phyloP scores from a whole-genome alignment of 345 rosid species.

The Ceriops zippeliana region DNA sequence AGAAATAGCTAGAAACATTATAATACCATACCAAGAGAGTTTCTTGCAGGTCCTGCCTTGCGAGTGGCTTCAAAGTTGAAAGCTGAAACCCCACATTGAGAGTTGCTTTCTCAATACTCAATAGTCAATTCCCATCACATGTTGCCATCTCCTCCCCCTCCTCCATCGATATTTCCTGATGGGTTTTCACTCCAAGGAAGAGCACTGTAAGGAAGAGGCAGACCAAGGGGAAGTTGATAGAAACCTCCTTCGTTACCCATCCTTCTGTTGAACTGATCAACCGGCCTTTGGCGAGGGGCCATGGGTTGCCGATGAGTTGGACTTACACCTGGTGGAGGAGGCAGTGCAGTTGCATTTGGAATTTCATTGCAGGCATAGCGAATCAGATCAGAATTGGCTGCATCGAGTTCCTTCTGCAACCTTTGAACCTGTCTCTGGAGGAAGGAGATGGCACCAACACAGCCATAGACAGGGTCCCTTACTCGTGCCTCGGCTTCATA shows the following conservation, averaged over 20 bases:
- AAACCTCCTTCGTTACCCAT: conserved; percentile 28
- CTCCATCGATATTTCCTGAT: conserved; percentile 41
- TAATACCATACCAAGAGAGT: conserved; percentile 6
- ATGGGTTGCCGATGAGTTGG: conserved; percentile 3
- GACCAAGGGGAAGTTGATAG: conserved; percentile 19
- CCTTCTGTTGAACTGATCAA: conserved; percentile 30
- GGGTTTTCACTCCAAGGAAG: conserved; percentile 40
- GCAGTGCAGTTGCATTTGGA: conserved; percentile 20
- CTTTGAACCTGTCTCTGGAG: conserved; percentile 86
- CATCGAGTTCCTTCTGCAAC: conserved; percentile 88
- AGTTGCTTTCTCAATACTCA: conserved; percentile 2
- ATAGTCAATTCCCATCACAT: conserved; percentile 47
- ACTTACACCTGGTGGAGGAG: conserved; percentile 11
- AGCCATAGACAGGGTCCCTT: conserved; percentile 87
- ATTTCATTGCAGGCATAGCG: conserved; percentile 37
- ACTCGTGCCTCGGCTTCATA: conserved; percentile 95
- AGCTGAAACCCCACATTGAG: conserved; percentile 34
- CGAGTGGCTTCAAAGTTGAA: background rate
- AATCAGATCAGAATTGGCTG: conserved; percentile 75
- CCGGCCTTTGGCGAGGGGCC: conserved; percentile 15
- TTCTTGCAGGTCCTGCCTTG: conserved; percentile 10
- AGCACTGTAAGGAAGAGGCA: conserved; percentile 14
- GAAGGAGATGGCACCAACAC: conserved; percentile 87
- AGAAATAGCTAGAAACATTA: conserved; percentile 31
- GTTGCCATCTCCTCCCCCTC: conserved; percentile 40